Percentiles rank a stretch among this genome's conserved stretches.
Conservation (phyloP, 2,329 filamentous ascomycete genomes). For the Exophiala calicioides region DNA sequence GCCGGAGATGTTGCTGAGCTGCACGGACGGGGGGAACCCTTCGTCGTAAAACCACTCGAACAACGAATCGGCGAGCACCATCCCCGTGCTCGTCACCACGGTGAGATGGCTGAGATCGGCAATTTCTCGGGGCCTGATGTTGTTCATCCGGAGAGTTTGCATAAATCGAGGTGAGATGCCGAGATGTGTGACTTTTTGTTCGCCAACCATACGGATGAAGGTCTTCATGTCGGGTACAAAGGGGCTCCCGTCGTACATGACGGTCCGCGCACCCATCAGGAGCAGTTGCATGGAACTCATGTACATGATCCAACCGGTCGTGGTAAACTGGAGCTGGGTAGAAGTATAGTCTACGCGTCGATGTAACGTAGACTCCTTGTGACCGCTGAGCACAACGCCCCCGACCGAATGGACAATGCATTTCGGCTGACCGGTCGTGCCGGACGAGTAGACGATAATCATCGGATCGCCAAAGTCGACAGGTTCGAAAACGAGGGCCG, state of each 20-base stretch:
- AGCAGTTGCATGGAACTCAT: conserved; percentile 57
- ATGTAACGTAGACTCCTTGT: conserved; percentile 64
- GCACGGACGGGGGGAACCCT: conserved; percentile 67
- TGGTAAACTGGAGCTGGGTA: conserved; percentile 61
- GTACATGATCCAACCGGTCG: conserved; percentile 90
- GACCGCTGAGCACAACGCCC: conserved; percentile 40
- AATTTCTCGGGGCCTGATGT: conserved; percentile 62
- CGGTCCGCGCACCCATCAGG: conserved; percentile 58
- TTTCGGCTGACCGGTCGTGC: conserved; percentile 81
- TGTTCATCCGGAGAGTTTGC: conserved; percentile 67
- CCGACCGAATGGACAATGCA: conserved; percentile 74
- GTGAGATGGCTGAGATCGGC: conserved; percentile 63
- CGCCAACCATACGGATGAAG: conserved; percentile 63
- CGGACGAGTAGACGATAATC: conserved; percentile 74
- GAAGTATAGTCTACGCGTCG: conserved; percentile 46
- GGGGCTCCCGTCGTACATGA: conserved; percentile 83
- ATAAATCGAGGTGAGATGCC: conserved; percentile 78
- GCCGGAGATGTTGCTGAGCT: conserved; percentile 53
- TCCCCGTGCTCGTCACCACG: conserved; percentile 71
- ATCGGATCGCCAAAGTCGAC: conserved; percentile 73
- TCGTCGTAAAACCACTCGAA: conserved; percentile 79
- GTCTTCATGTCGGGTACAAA: conserved; percentile 68
- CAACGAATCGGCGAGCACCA: conserved; percentile 74
- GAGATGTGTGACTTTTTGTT: conserved; percentile 69
- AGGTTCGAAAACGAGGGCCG: conserved; percentile 37